A percentile compares a stretch with the other conserved stretches of the same genome.
Evolutionary conservation across 768 basidiomycete species (phyloP).

Genomic region (Tylopilus sp.): DNA sequence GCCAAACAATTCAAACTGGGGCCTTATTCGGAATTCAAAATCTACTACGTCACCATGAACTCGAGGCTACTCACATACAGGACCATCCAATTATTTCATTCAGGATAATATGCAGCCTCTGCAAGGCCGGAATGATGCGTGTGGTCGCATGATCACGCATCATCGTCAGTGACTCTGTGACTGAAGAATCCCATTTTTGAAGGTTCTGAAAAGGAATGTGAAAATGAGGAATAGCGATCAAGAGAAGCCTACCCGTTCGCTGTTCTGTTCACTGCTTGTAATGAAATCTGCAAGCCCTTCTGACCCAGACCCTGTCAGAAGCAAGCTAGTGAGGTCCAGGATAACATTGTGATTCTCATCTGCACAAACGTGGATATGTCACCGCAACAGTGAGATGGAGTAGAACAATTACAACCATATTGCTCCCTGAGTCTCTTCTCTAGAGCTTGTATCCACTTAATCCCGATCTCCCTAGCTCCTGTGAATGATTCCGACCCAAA

Average conservation of each 20-base stretch:
- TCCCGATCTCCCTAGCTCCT: constrained; percentile 71
- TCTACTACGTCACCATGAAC: constrained; percentile 7
- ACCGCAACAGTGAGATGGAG: constrained; percentile 9
- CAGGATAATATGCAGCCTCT: constrained; percentile 71
- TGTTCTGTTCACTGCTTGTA: constrained; percentile 75
- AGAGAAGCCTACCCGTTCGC: constrained; percentile 59
- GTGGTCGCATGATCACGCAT: constrained; percentile 73
- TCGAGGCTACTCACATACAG: constrained; percentile 48
- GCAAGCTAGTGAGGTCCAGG: constrained; percentile 65
- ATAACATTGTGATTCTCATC: constrained; percentile 62
- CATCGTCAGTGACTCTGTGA: constrained; percentile 66
- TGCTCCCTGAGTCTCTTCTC: constrained; percentile 63
- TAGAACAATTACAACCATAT: constrained; percentile 55
- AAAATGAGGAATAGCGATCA: constrained; percentile 15
- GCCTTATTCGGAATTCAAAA: constrained; percentile 38
- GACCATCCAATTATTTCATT: constrained; percentile 82
- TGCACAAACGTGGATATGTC: constrained; percentile 27
- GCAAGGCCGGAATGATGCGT: constrained; percentile 67
- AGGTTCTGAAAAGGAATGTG: constrained; percentile 51
- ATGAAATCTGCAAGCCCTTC: constrained; percentile 72
- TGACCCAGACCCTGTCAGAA: constrained; percentile 69
- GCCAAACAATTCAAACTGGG: constrained; percentile 53
- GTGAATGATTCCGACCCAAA: constrained; percentile 61
- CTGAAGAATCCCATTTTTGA: constrained; percentile 78
- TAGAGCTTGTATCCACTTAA: constrained; percentile 65